Conservation (phyloP, 768 basidiomycete species). For the Neoboletus brunneissimus region DNA sequence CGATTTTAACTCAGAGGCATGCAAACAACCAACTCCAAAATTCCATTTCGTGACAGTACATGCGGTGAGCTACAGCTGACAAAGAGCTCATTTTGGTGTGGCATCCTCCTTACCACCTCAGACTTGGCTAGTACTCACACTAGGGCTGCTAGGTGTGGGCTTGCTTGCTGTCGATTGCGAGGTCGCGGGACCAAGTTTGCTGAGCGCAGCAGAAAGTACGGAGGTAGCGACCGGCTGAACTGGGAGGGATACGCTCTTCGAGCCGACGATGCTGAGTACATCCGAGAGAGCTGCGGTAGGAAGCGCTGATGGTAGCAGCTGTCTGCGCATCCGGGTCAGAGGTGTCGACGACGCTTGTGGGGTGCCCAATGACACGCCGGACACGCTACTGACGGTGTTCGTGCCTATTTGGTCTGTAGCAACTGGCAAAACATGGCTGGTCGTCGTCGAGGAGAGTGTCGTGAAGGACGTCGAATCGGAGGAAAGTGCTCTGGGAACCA, state of each 20-base stretch:
- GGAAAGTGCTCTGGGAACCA: constrained; percentile 3
- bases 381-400: background rate
- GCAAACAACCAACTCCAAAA: constrained; percentile 28
- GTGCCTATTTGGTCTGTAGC: background rate
- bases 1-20: constrained; percentile 11
- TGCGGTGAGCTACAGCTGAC: constrained; percentile 12
- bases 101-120: constrained; percentile 2
- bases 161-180: background rate
- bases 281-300: background rate
- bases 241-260: background rate
- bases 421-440: background rate
- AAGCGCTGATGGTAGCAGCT: background rate
- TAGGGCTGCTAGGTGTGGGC: background rate
- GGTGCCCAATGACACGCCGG: background rate
- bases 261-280: background rate
- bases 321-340: constrained; percentile 11
- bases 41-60: constrained; percentile 24
- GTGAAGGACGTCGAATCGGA: background rate
- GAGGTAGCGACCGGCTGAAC: background rate
- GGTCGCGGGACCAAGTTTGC: background rate
- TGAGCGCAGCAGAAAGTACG: background rate
- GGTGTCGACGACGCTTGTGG: background rate
- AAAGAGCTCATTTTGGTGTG: background rate
- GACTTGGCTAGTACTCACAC: background rate
- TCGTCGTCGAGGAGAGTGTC: background rate